phyloP scores from a whole-genome alignment of 768 basidiomycete species.

The Termitomyces sp. region DNA sequence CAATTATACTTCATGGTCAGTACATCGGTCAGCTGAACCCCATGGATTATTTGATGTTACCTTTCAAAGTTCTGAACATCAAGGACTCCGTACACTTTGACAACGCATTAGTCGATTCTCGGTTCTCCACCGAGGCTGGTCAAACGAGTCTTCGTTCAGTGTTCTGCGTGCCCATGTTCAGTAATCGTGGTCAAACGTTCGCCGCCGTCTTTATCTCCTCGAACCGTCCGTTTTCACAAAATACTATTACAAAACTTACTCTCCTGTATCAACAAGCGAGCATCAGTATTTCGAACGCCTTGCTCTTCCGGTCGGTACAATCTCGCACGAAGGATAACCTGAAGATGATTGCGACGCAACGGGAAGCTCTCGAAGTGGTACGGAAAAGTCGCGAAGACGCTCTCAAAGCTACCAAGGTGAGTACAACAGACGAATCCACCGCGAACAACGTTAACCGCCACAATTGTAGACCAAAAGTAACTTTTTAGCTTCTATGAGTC shows the following conservation, averaged over 20 bases:
- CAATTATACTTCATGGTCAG: slow-evolving; percentile 63
- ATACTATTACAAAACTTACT: slow-evolving; percentile 55
- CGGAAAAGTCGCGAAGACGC: slow-evolving; percentile 69
- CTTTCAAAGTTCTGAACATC: slow-evolving; percentile 50
- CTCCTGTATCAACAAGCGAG: slow-evolving; percentile 70
- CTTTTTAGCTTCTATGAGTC: slow-evolving; percentile 74
- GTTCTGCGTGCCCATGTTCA: slow-evolving; percentile 66
- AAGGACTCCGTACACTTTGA: slow-evolving; percentile 57
- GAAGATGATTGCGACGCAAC: slow-evolving; percentile 72
- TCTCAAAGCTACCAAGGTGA: slow-evolving; percentile 67
- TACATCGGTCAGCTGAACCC: not conserved
- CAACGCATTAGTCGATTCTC: slow-evolving; percentile 58
- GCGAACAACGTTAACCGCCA: not conserved
- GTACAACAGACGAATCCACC: not conserved
- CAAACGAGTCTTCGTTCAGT: slow-evolving; percentile 57
- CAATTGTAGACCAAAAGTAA: slow-evolving; percentile 66
- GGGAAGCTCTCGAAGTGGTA: slow-evolving; percentile 64
- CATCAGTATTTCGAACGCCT: slow-evolving; percentile 68
- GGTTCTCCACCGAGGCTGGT: slow-evolving; percentile 63
- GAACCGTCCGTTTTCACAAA: slow-evolving; percentile 57
- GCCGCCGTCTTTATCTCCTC: slow-evolving; percentile 66
- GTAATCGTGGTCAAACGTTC: slow-evolving; percentile 72
- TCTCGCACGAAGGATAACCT: slow-evolving; percentile 69
- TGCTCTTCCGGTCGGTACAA: slow-evolving; percentile 72
- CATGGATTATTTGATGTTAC: not conserved